A percentile compares a stretch with the other conserved stretches of the same genome.
Conservation (phyloP, 768 basidiomycete genomes). For the Strobilomyces dryophilus region DNA sequence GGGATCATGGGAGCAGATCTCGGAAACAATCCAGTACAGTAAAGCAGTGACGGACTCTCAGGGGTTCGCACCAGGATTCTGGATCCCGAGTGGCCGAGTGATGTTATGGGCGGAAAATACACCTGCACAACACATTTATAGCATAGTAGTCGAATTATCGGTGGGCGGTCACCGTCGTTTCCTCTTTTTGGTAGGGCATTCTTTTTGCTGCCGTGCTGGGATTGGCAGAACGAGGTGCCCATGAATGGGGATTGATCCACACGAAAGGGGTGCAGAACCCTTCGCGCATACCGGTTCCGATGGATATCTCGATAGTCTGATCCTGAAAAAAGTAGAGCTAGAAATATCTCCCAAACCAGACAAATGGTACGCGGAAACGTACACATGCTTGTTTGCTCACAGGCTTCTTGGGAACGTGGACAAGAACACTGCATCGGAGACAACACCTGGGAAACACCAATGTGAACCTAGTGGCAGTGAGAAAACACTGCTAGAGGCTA, state of each 20-base stretch:
- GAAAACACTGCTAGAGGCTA: background rate
- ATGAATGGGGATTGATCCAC: background rate
- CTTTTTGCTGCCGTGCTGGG: background rate
- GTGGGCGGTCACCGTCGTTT: slow-evolving; percentile 10
- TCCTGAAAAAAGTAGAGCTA: background rate
- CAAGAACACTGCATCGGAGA: background rate
- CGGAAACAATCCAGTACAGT: slow-evolving; percentile 14
- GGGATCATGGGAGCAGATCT: slow-evolving; percentile 12
- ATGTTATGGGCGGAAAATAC: slow-evolving; percentile 1
- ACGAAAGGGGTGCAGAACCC: background rate
- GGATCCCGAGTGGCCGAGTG: slow-evolving; percentile 13
- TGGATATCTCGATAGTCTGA: background rate
- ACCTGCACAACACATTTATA: background rate
- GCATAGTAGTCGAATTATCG: slow-evolving; percentile 7
- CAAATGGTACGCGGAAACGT: slow-evolving; percentile 1
- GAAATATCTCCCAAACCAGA: slow-evolving; percentile 12
- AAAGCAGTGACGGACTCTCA: slow-evolving; percentile 8
- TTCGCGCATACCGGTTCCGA: slow-evolving; percentile 9
- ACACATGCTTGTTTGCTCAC: slow-evolving; percentile 18
- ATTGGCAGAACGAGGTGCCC: background rate
- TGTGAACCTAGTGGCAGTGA: background rate
- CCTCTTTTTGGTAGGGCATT: slow-evolving; percentile 1
- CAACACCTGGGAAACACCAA: slow-evolving; percentile 12
- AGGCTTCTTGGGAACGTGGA: slow-evolving; percentile 3
- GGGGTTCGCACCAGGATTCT: slow-evolving; percentile 8